phyloP scores from a whole-genome alignment of 805 yeast species.

The Lipomyces starkeyi region DNA sequence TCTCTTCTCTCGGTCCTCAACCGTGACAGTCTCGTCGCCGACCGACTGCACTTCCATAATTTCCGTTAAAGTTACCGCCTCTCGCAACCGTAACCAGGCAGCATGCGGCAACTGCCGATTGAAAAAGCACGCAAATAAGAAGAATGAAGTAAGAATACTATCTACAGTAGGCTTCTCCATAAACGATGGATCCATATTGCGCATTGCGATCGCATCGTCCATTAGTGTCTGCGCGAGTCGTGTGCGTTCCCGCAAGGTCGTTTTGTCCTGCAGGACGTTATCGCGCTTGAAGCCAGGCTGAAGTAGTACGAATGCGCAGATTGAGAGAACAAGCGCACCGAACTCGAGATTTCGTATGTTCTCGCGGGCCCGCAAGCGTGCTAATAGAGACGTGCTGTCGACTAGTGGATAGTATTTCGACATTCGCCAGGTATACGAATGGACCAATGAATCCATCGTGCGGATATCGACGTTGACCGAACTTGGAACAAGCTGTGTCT shows the following conservation, averaged over 20 bases:
- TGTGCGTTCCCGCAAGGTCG: not conserved
- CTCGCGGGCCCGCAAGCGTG: slow-evolving; percentile 10
- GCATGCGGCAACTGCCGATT: slow-evolving; percentile 13
- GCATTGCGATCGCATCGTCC: slow-evolving; percentile 12
- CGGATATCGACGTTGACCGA: not conserved
- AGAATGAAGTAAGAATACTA: slow-evolving; percentile 19
- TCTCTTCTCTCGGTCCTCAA: slow-evolving; percentile 11
- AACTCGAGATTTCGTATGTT: slow-evolving; percentile 1
- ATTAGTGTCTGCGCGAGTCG: slow-evolving; percentile 11
- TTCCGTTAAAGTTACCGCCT: slow-evolving; percentile 23
- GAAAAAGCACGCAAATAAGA: slow-evolving; percentile 11
- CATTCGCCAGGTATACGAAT: not conserved
- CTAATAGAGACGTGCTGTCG: not conserved
- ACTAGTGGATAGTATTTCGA: slow-evolving; percentile 6
- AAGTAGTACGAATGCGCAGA: slow-evolving; percentile 17
- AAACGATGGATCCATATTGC: not conserved
- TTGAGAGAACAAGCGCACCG: slow-evolving; percentile 18
- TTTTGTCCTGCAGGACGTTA: not conserved
- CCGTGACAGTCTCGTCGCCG: slow-evolving; percentile 1
- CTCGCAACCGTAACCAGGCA: slow-evolving; percentile 24
- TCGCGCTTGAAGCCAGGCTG: slow-evolving; percentile 10
- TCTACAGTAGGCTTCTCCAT: slow-evolving; percentile 11
- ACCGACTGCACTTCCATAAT: slow-evolving; percentile 13
- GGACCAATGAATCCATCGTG: slow-evolving; percentile 4
- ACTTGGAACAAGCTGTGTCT: not conserved